phyloP scores from a whole-genome alignment of 2,329 filamentous ascomycete genomes.

The Phoma herbarum region DNA sequence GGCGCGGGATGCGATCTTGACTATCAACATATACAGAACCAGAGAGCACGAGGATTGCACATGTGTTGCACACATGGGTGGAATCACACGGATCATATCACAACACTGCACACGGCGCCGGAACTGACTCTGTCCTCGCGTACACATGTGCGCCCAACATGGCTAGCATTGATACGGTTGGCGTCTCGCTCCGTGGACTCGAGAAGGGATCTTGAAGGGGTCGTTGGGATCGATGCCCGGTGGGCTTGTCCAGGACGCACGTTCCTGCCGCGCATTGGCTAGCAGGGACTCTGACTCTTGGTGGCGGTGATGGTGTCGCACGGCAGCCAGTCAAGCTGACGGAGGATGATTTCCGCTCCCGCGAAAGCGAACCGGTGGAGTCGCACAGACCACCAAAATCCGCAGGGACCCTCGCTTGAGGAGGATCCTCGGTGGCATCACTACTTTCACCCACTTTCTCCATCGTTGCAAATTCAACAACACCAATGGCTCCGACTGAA shows the following conservation, averaged over 20 bases:
- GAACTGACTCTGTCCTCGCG: slow-evolving; percentile 24
- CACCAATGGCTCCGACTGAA: slow-evolving; percentile 12
- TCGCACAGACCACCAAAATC: slow-evolving; percentile 11
- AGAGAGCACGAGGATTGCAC: slow-evolving; percentile 19
- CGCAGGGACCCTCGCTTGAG: neutral
- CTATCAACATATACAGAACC: slow-evolving; percentile 20
- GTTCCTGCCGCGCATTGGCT: slow-evolving; percentile 17
- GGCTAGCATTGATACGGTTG: slow-evolving; percentile 23
- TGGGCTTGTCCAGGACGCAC: slow-evolving; percentile 10
- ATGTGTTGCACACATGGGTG: slow-evolving; percentile 21
- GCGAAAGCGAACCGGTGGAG: slow-evolving; percentile 24
- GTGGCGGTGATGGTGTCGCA: neutral
- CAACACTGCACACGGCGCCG: slow-evolving; percentile 20
- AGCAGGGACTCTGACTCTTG: slow-evolving; percentile 16
- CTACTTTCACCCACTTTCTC: slow-evolving; percentile 15
- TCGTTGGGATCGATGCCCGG: slow-evolving; percentile 2
- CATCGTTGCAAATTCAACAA: slow-evolving; percentile 17
- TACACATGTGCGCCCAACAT: slow-evolving; percentile 17
- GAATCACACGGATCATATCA: slow-evolving; percentile 24
- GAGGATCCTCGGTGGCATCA: slow-evolving; percentile 17
- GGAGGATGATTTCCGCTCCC: slow-evolving; percentile 17
- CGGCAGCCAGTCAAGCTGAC: slow-evolving; percentile 17
- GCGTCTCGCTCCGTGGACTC: slow-evolving; percentile 16
- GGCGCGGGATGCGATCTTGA: slow-evolving; percentile 12
- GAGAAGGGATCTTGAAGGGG: slow-evolving; percentile 7